A percentile compares a stretch with the other conserved stretches of the same genome.
phyloP scores from a whole-genome alignment of 1,139 yeast species.

The Hemisphaericaspora xylanilytica region DNA sequence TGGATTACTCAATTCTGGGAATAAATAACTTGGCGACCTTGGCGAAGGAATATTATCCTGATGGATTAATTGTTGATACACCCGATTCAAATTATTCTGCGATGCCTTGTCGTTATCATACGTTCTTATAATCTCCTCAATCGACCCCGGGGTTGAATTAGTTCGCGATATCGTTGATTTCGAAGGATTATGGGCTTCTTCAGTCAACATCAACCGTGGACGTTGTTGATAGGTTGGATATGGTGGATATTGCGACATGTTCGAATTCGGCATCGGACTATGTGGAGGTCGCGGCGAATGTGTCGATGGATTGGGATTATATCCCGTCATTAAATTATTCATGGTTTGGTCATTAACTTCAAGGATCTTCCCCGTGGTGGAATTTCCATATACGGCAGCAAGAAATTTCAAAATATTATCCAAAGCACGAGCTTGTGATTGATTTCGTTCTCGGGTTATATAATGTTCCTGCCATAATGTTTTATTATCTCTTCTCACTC shows the following conservation, averaged over 20 bases:
- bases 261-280: conserved; percentile 3
- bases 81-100: conserved; percentile 22
- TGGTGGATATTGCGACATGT: conserved; percentile 9
- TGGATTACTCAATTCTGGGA: conserved; percentile 30
- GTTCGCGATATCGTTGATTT: conserved; percentile 7
- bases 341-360: conserved; percentile 29
- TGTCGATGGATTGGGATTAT: conserved; percentile 6
- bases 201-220: conserved; percentile 45
- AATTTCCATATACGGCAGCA: conserved; percentile 79
- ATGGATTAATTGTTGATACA: conserved; percentile 33
- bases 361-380: conserved; percentile 48
- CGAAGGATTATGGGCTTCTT: conserved; percentile 30
- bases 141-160: conserved; percentile 21
- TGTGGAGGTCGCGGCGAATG: conserved; percentile 2
- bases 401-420: conserved; percentile 85
- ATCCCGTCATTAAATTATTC: conserved; percentile 11
- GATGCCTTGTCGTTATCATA: conserved; percentile 16
- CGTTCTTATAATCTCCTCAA: conserved; percentile 39
- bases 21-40: conserved; percentile 31
- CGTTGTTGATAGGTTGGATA: conserved; percentile 25
- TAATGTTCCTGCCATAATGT: conserved; percentile 87
- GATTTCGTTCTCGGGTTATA: conserved; percentile 78
- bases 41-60: conserved; percentile 18
- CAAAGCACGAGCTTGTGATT: conserved; percentile 80
- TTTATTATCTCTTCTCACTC: conserved; percentile 85